These are phyloP conservation scores for Combretum micranthum DNA, from an alignment of 345 rosid genomes.

Conservation along the genomic window DNA sequence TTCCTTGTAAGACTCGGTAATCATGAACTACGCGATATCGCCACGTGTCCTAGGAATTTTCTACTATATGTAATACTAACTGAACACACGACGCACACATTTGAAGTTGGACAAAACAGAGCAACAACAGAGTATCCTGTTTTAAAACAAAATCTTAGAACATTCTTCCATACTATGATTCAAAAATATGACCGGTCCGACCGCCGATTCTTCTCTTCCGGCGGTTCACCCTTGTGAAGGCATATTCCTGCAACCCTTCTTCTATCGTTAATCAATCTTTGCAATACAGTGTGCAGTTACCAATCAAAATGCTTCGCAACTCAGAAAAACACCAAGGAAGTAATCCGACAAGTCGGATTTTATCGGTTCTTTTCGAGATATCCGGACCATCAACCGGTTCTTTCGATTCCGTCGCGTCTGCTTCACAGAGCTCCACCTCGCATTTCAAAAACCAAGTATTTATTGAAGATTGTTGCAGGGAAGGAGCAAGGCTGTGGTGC, in stretches of 20 bases:
- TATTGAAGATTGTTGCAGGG: conserved; percentile 67
- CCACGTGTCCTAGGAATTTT: conserved; percentile 31
- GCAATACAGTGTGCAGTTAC: conserved; percentile 33
- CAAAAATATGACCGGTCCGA: conserved; percentile 14
- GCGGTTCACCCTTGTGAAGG: conserved; percentile 68
- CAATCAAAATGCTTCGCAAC: conserved; percentile 37
- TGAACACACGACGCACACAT: not conserved
- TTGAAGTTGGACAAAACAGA: not conserved
- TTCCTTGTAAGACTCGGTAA: conserved; percentile 5
- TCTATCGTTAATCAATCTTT: conserved; percentile 40
- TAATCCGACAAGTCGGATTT: conserved; percentile 45
- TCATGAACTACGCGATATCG: conserved; percentile 2
- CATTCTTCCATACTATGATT: conserved; percentile 21
- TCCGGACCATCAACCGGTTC: conserved; percentile 24
- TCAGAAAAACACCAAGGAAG: conserved; percentile 42
- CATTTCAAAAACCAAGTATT: conserved; percentile 62
- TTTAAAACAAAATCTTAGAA: not conserved
- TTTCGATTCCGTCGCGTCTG: conserved; percentile 27
- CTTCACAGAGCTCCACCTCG: conserved; percentile 61
- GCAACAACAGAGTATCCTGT: not conserved
- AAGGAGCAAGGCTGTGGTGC: conserved; percentile 51
- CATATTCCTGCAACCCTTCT: conserved; percentile 48
- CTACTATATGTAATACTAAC: not conserved
- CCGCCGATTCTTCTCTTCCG: conserved; percentile 70
- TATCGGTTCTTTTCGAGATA: conserved; percentile 48